phyloP scores from a whole-genome alignment of 768 basidiomycete genomes.

The Lactifluus hygrophoroides region DNA sequence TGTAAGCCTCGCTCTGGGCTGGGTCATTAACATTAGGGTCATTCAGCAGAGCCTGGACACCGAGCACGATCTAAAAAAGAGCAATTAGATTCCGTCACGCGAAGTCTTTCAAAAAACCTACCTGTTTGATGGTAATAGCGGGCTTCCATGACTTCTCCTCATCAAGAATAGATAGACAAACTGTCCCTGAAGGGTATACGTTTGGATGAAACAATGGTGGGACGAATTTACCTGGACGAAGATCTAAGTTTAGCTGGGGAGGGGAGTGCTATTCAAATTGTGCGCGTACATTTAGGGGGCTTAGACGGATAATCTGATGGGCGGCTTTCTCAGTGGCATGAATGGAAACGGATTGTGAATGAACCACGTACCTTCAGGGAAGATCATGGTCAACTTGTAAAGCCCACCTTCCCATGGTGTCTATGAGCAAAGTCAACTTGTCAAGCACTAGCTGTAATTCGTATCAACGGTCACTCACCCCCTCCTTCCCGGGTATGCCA shows the following conservation, averaged over 20 bases:
- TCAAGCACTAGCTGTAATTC: neutral
- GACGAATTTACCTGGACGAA: conserved; percentile 77
- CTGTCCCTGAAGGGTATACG: conserved; percentile 97
- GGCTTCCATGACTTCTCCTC: conserved; percentile 99
- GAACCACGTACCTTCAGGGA: conserved; percentile 75
- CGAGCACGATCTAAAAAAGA: conserved; percentile 69
- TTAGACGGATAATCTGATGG: conserved; percentile 84
- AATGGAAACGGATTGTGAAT: neutral
- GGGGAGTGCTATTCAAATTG: conserved; percentile 17
- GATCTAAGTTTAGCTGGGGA: conserved; percentile 2
- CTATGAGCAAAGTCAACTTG: conserved; percentile 34
- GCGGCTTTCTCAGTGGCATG: conserved; percentile 8
- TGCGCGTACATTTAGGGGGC: conserved; percentile 74
- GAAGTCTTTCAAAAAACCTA: conserved; percentile 25
- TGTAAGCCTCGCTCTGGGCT: conserved; percentile 97
- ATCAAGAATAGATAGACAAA: conserved; percentile 94
- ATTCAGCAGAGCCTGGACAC: conserved; percentile 91
- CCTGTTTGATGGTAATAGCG: conserved; percentile 98
- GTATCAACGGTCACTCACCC: conserved; percentile 44
- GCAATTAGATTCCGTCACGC: neutral
- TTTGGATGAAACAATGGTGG: conserved; percentile 97
- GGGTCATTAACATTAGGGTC: conserved; percentile 97
- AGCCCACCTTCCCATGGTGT: conserved; percentile 97
- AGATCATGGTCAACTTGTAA: conserved; percentile 87
- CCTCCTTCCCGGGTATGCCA: conserved; percentile 89